phyloP scores from a whole-genome alignment of 2,329 filamentous ascomycete genomes.

The Aspergillus aculeatus region DNA sequence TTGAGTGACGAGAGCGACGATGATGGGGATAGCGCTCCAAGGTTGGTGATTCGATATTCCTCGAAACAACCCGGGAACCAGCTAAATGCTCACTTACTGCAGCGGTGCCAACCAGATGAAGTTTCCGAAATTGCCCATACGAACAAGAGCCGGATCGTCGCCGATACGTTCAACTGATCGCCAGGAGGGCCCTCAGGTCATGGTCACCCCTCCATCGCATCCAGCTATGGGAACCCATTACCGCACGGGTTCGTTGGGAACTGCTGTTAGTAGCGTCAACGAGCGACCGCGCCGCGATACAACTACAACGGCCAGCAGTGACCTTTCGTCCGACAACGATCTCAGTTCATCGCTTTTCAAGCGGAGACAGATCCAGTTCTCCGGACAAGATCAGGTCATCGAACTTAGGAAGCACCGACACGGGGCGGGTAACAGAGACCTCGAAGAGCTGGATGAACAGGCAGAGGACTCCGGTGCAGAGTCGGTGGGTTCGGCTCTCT shows the following conservation, averaged over 20 bases:
- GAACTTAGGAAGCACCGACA: conserved; percentile 30
- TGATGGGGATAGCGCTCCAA: conserved; percentile 49
- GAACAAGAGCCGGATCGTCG: conserved; percentile 82
- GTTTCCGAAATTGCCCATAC: conserved; percentile 92
- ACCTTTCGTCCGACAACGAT: conserved; percentile 66
- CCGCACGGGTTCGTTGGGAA: conserved; percentile 57
- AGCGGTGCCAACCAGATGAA: conserved; percentile 85
- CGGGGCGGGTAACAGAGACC: conserved; percentile 29
- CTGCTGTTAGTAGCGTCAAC: conserved; percentile 53
- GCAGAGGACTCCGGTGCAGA: conserved; percentile 50
- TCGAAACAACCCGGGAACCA: not conserved
- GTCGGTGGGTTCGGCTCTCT: conserved; percentile 50
- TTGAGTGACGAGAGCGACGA: conserved; percentile 67
- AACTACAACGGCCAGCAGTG: conserved; percentile 64
- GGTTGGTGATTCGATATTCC: conserved; percentile 23
- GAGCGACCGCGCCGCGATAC: conserved; percentile 60
- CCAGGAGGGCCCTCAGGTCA: conserved; percentile 48
- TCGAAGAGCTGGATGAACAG: conserved; percentile 37
- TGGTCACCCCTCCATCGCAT: conserved; percentile 56
- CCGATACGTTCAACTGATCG: conserved; percentile 63
- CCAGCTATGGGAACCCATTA: conserved; percentile 48
- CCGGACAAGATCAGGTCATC: conserved; percentile 37
- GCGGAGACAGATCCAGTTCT: conserved; percentile 52
- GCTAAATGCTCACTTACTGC: conserved; percentile 20
- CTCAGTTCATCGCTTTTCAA: conserved; percentile 54